Conservation (phyloP, 768 basidiomycete genomes). For the Agrocybe chaxingu region DNA sequence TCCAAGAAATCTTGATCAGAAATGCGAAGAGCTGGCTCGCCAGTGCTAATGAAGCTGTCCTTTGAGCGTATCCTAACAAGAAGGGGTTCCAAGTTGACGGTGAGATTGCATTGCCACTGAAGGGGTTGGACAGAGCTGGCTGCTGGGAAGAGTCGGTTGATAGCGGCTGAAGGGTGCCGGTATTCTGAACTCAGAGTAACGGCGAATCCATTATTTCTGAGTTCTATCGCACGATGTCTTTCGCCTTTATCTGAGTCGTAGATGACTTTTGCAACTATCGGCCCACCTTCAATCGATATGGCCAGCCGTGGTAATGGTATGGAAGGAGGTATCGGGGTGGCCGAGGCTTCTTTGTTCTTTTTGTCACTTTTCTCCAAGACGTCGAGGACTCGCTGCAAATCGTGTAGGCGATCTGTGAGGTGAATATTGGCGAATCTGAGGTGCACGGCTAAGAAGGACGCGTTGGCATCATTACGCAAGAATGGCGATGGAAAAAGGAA, state of each 20-base stretch:
- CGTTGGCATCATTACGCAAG: conserved; percentile 55
- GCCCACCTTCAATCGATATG: conserved; percentile 46
- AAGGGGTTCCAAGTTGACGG: conserved; percentile 45
- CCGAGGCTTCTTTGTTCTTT: conserved; percentile 9
- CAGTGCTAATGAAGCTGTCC: conserved; percentile 18
- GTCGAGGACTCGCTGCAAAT: conserved; percentile 39
- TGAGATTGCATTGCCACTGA: conserved; percentile 39
- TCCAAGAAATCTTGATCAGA: conserved; percentile 37
- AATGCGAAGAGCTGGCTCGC: conserved; percentile 21
- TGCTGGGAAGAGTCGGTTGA: conserved; percentile 21
- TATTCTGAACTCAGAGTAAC: conserved; percentile 43
- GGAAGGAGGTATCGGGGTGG: conserved; percentile 17
- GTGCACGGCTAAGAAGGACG: conserved; percentile 50
- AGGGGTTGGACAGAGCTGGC: conserved; percentile 39
- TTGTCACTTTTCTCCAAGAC: conserved; percentile 16
- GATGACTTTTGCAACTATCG: conserved; percentile 47
- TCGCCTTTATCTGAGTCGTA: conserved; percentile 38
- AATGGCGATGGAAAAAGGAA: conserved; percentile 48
- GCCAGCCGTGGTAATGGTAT: conserved; percentile 47
- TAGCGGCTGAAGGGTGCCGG: conserved; percentile 19
- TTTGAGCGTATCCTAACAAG: conserved; percentile 50
- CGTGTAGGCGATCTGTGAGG: conserved; percentile 52
- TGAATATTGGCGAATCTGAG: conserved; percentile 42
- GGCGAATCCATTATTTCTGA: conserved; percentile 52
- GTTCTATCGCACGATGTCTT: conserved; percentile 50